Base-by-base conservation (phyloP, 345 rosid genomes). In the Bruguiera sexangula region DNA sequence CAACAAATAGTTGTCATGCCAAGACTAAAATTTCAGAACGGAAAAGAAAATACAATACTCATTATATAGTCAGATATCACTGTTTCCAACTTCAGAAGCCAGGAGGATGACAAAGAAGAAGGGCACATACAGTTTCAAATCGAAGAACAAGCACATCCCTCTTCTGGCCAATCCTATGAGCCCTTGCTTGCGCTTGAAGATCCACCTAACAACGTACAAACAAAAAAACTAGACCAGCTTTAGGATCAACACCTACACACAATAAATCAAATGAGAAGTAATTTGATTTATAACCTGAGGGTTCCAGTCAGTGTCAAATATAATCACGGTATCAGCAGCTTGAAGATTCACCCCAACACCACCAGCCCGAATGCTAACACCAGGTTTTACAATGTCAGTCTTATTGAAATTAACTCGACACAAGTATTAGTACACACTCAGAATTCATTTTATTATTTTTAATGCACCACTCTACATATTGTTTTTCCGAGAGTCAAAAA, bases 311-410 rank as follows among this genome's bases (percentile, higher is more conserved):
- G 98, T 92, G 84, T 92, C 96, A 46, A 92, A 92, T 80, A 92
- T 81, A 72, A 92, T 90, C 59, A 92, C 98, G 21, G 96, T 92
- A 82, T 92, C 96, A 66, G 98, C 98, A 72, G 96, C 96, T 74
- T 92, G 98, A 82, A 92, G 96, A 86, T 92, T 92, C 50, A 92
- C 96, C 67, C 98, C 98, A 71, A 90, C 98, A 60, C 96, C 98
- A 75, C 98, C 98, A 78, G 98, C 98, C 52, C 98, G 96, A 77
- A 92, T 92, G 82, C 98, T 92, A 68, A 71, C 29, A 74, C 71
- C 60, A 78, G 3, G 53, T 37, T 65, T 39, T 54, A 24, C 60
- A 66, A 79, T 58, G 63, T 74, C 75, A 83, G 65, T 18, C 48
- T 39, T 4, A 54, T 34, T 66, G 21, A 48, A 67, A 52, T 36